These are phyloP conservation scores for Lichina pygmaea DNA, from an alignment of 495 filamentous ascomycete genomes.

Conservation along the genomic window DNA sequence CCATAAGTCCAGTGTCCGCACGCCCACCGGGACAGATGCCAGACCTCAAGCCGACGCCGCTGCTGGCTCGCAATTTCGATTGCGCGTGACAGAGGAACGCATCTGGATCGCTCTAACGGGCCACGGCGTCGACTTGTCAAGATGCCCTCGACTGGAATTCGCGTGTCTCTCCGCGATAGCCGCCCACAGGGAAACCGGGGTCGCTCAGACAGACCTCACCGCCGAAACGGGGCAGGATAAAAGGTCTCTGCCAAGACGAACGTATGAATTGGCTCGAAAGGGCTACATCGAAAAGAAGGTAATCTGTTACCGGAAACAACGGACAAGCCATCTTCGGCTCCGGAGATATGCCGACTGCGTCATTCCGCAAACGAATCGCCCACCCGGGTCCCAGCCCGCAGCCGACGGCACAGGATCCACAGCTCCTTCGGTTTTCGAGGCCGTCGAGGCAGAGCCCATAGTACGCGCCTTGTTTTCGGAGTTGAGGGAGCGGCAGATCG, in stretches of 20 bases:
- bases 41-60: neutral
- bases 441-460: conserved; percentile 10
- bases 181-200: conserved; percentile 36
- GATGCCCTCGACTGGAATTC: conserved; percentile 41
- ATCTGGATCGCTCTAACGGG: conserved; percentile 62
- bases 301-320: conserved; percentile 30
- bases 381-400: too few relatives aligned
- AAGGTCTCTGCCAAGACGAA: conserved; percentile 60
- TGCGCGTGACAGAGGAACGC: conserved; percentile 32
- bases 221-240: conserved; percentile 63
- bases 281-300: conserved; percentile 69
- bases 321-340: conserved; percentile 42
- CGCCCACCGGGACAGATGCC: neutral
- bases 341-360: conserved; percentile 20
- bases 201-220: conserved; percentile 56
- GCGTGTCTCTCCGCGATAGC: conserved; percentile 55
- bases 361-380: too few relatives aligned
- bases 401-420: too few relatives aligned
- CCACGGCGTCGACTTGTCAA: conserved; percentile 47
- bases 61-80: conserved; percentile 7
- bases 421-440: neutral
- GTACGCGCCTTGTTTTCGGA: conserved; percentile 19
- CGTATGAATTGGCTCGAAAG: conserved; percentile 40
- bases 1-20: neutral
- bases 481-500: conserved; percentile 17